Evolutionary conservation across 1,284 basidiomycete species (phyloP), one percentile per base, ranked within the genome.

Genomic region (Puccinia coronata): DNA sequence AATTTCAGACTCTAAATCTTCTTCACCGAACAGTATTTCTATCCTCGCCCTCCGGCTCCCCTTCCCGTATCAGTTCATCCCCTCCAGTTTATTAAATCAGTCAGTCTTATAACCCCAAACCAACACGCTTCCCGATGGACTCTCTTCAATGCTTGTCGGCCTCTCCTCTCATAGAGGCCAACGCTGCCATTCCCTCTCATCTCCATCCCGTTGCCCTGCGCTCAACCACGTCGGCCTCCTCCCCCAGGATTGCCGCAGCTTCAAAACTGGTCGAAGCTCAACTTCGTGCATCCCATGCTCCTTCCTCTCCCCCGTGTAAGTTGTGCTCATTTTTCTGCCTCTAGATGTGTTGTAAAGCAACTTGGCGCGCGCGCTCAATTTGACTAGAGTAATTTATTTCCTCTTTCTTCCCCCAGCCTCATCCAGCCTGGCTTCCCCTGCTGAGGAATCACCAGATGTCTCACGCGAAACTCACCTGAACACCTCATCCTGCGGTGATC

Each of bases 51-150:
- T 8, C 73, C 6, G 4, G 39, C 34, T 43, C 55, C 1, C 47
- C 83, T 86, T 89, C 75, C 91, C 61, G 34, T 39, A 36, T 39
- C 61, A 36, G 34, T 39, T 18, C 31, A 57, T 31, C 61, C 9
- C 34, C 16, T 18, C 61, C n/a, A n/a, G 11, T 11, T n/a, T 36
- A 31, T 39, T 65, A 18, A 36, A 20, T n/a, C 34, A n/a, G n/a
- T n/a, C n/a, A n/a, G n/a, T n/a, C n/a, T n/a, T n/a, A n/a, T n/a
- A n/a, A n/a, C n/a, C n/a, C n/a, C n/a, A n/a, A n/a, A n/a, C n/a
- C n/a, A n/a, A n/a, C 39, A 43, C 2, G 11, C 23, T n/a, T 23
- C 39, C 28, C 4, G 39, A 67, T 71, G 49, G 47, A 71, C 31
- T 71, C 69, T 18, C 69, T 51, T 14, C 69, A 71, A 51, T 53